Evolutionary conservation across 169 alveolate genomes (phyloP).

Genomic region (Plasmodium vinckei): DNA sequence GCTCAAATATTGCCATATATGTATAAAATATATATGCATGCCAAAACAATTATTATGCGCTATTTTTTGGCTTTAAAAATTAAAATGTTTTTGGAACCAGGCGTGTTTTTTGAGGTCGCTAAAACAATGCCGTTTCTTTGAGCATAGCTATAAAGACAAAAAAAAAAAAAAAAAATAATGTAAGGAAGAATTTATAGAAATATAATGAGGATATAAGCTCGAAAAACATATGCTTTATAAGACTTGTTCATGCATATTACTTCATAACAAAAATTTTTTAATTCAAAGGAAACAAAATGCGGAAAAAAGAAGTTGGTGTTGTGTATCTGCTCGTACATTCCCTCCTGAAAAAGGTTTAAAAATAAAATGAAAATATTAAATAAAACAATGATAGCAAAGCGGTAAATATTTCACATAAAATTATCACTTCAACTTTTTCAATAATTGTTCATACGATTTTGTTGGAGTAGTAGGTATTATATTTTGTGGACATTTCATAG

Average conservation of each 20-base stretch:
- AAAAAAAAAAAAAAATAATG: background rate
- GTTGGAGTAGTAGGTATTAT: conserved; percentile 66
- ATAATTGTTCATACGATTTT: conserved; percentile 15
- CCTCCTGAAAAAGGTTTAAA: conserved; percentile 26
- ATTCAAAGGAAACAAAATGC: conserved; percentile 71
- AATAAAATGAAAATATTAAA: background rate
- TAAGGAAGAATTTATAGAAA: background rate
- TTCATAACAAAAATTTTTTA: conserved; percentile 70
- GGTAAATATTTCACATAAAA: background rate
- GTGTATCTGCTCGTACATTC: conserved; percentile 28
- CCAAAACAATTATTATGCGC: too few species aligned
- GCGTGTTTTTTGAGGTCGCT: conserved; percentile 70
- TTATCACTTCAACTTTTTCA: background rate
- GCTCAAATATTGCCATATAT: too few species aligned
- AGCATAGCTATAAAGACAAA: conserved; percentile 37
- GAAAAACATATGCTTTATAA: too few species aligned
- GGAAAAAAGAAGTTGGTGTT: conserved; percentile 62
- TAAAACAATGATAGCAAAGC: background rate
- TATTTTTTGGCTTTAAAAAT: conserved; percentile 21
- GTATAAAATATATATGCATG: too few species aligned
- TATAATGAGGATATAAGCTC: background rate
- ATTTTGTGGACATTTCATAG: conserved; percentile 73
- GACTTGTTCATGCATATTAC: conserved; percentile 9
- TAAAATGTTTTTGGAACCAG: conserved; percentile 68
- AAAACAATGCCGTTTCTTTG: conserved; percentile 56